Base-by-base conservation (phyloP, 2,329 filamentous ascomycete genomes). In the Colletotrichum ledebouriae region DNA sequence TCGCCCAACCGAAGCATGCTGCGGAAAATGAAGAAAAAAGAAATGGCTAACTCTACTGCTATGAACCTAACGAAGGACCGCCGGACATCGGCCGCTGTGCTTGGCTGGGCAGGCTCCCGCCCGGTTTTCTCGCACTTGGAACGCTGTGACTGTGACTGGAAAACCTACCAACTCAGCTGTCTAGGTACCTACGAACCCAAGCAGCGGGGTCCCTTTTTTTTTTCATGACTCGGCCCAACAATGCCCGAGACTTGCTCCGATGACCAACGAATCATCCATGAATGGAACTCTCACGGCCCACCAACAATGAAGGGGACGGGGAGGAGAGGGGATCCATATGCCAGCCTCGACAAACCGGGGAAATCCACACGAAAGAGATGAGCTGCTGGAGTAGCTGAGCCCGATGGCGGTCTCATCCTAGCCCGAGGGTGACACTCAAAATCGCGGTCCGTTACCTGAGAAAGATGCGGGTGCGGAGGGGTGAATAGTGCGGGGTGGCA, bases 181-280 rank as follows among this genome's bases (percentile, higher is more conserved):
- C 25, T 29, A 29, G 25, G 25, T 29, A 29, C 25, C 25, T 29
- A 29, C 25, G 29, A 29, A 29, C 29, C 52, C 10, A 29, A 52
- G 33, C 37, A 42, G 53, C 47, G 41, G 39, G 37, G 17, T 33
- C 29, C 34, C 10, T 22, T 25, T 41, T 11, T 41, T 11, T 41
- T 11, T 15, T 55, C 55, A 65, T 68, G 65, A 65, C 61, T 68
- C 65, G 65, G 65, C 55, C 55, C 61, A 65, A 65, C 49, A 65
- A 42, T 37, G 22, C 42, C 65, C 65, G 65, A 68, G 61, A 65
- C 47, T 49, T 64, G 49, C 15, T 59, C 61, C 55, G 65, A 59
- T 59, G 25, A 59, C 41, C 29, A 65, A 44, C 37, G 61, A 68
- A 68, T 68, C 59, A 55, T 59, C 65, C 65, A 68, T 65, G 62